Base-by-base conservation (phyloP, 768 basidiomycete genomes). In the Mycena capillaripes region DNA sequence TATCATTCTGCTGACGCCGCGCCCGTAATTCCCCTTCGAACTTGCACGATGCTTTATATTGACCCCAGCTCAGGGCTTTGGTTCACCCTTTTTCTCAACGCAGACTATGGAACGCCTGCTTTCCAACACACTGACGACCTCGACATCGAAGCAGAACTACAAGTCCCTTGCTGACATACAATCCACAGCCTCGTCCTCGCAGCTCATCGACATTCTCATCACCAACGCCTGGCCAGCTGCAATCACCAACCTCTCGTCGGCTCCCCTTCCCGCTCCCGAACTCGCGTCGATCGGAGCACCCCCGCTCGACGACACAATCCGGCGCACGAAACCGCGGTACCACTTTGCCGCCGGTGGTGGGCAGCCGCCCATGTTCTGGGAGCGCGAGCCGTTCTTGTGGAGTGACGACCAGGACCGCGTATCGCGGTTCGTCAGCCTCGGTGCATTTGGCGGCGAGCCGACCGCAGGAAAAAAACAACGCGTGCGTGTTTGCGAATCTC, bases 331-430 rank as follows among this genome's bases (percentile, higher is more conserved):
- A 76, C 97, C 97, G 2, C 89, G 95, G 59, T 99, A 99, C 83
- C 92, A 97, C 76, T 95, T 99, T 78, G 89, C 93, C 25, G 88
- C 89, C 58, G 86, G 86, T 11, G 90, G 89, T 17, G 90, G 91
- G 0, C 82, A 86, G n/a, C 88, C 89, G 17, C 87, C 93, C 0
- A 88, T 87, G 63, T 99, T 98, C 80, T 99, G 97, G 97, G 98
- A 99, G 80, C 86, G 97, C 62, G 97, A 98, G 70, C 97, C 98
- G 1, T 97, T 92, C 79, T 80, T 89, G 5, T 98, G 97, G 97
- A 89, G 90, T 50, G 92, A 91, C 40, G 91, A 92, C 61, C 84
- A 84, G 30, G 88, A 86, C 23, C 88, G 95, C 36, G 83, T 93
- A 46, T 90, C 92, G 34, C 87, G 96, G 44, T 97, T 97, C 73